phyloP scores from a whole-genome alignment of 331 rosid species.

The Malus hybrid region DNA sequence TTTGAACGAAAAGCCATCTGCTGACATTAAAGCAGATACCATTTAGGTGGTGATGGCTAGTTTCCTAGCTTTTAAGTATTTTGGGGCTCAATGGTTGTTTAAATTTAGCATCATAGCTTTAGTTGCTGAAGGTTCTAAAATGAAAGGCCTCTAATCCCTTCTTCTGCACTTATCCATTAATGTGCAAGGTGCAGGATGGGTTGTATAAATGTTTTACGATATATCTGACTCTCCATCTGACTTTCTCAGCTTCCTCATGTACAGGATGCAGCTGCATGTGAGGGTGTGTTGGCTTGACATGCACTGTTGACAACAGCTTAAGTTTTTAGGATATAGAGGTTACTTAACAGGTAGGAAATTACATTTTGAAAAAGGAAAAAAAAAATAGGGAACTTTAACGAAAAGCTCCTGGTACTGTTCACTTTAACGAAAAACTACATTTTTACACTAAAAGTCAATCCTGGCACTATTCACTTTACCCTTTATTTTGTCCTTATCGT shows the following conservation, averaged over 20 bases:
- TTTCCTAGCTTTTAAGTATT: neutral
- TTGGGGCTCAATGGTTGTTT: neutral
- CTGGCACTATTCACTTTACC: too few relatives aligned
- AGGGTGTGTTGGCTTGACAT: neutral
- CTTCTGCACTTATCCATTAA: neutral
- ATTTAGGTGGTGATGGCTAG: neutral
- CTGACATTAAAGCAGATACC: neutral
- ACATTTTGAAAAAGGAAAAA: too few relatives aligned
- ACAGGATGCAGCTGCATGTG: neutral
- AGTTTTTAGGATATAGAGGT: neutral
- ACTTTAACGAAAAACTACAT: too few relatives aligned
- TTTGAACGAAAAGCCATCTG: neutral
- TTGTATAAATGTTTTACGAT: neutral
- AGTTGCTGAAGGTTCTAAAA: neutral
- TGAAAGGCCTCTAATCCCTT: neutral
- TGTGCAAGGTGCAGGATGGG: neutral
- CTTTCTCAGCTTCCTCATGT: neutral
- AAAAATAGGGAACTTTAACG: too few relatives aligned
- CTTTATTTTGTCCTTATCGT: too few relatives aligned
- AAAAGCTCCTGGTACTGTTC: too few relatives aligned
- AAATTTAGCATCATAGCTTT: neutral
- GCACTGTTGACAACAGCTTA: neutral
- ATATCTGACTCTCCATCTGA: neutral
- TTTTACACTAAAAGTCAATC: too few relatives aligned
- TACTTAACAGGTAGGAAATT: too few relatives aligned